These are phyloP conservation scores for Papiliotrema flavescens DNA, from an alignment of 1,284 basidiomycete species.

Conservation along the genomic window DNA sequence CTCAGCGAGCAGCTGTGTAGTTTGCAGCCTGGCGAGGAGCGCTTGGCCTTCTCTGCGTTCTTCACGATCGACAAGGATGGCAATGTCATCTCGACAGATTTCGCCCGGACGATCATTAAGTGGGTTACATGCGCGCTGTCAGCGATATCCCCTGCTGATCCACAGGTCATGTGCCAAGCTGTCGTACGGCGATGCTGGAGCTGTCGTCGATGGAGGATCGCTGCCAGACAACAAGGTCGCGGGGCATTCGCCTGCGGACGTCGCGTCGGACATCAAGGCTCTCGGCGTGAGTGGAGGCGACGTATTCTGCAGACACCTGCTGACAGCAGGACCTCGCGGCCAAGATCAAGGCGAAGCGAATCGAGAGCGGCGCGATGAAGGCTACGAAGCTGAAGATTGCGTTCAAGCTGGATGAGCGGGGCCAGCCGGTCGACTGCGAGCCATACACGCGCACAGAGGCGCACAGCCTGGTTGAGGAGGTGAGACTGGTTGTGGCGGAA, in stretches of 20 bases:
- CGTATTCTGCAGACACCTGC: background rate
- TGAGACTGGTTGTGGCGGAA: conserved; percentile 39
- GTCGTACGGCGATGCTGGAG: conserved; percentile 75
- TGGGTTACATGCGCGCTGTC: conserved; percentile 44
- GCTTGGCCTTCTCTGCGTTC: conserved; percentile 81
- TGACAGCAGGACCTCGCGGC: conserved; percentile 57
- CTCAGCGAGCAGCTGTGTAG: conserved; percentile 91
- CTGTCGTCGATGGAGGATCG: conserved; percentile 70
- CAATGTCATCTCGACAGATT: conserved; percentile 80
- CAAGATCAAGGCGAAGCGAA: conserved; percentile 69
- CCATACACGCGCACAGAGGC: conserved; percentile 66
- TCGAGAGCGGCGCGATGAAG: conserved; percentile 75
- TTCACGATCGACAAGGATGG: conserved; percentile 85
- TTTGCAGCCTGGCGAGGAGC: conserved; percentile 78
- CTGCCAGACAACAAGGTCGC: conserved; percentile 57
- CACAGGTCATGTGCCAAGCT: conserved; percentile 78
- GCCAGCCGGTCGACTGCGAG: conserved; percentile 76
- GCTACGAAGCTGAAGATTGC: conserved; percentile 68
- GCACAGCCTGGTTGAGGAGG: conserved; percentile 84
- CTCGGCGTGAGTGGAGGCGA: conserved; percentile 54
- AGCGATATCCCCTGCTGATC: conserved; percentile 3
- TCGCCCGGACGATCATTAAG: conserved; percentile 89
- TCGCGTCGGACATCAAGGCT: conserved; percentile 72
- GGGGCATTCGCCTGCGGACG: conserved; percentile 56
- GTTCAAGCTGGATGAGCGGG: conserved; percentile 77